Percentiles rank a stretch among this genome's conserved stretches.
These are phyloP conservation scores for Hypsizygus marmoreus DNA, from an alignment of 768 basidiomycete species.

Conservation along the genomic window DNA sequence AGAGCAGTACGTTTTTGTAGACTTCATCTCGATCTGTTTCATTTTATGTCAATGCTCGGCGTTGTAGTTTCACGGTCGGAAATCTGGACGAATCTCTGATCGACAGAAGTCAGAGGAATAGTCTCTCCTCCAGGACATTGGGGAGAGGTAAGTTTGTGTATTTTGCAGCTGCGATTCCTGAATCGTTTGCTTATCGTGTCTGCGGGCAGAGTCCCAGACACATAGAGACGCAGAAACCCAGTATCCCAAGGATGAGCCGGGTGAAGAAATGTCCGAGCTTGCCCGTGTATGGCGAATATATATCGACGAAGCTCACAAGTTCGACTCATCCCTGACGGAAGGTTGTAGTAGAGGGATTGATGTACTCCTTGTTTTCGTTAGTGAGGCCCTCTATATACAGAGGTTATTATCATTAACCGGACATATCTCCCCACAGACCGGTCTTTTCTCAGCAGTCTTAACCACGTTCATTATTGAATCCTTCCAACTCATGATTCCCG, in stretches of 20 bases:
- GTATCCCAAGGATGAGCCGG: slow-evolving; percentile 27
- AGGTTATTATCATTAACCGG: not conserved
- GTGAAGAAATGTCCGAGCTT: slow-evolving; percentile 34
- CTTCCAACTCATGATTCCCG: slow-evolving; percentile 38
- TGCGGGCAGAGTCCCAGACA: not conserved
- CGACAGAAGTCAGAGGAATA: too few relatives aligned
- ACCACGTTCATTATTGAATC: slow-evolving; percentile 47
- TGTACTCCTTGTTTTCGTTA: slow-evolving; percentile 45
- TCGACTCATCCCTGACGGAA: slow-evolving; percentile 36
- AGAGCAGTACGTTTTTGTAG: slow-evolving; percentile 11
- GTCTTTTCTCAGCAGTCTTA: slow-evolving; percentile 44
- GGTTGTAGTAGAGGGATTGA: slow-evolving; percentile 46
- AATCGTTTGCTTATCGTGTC: too few relatives aligned
- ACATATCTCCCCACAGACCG: slow-evolving; percentile 30
- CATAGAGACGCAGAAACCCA: not conserved
- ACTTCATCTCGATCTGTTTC: not conserved
- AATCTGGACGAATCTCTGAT: not conserved
- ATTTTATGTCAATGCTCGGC: not conserved
- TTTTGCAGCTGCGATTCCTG: too few relatives aligned
- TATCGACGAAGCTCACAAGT: slow-evolving; percentile 38
- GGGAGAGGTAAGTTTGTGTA: too few relatives aligned
- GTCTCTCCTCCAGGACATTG: too few relatives aligned
- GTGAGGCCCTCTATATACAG: slow-evolving; percentile 13
- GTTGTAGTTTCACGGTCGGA: not conserved
- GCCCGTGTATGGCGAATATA: slow-evolving; percentile 45